These are phyloP conservation scores for Hymenotorrendiella dingleyae DNA, from an alignment of 2,329 filamentous ascomycete species.

Conservation along the genomic window DNA sequence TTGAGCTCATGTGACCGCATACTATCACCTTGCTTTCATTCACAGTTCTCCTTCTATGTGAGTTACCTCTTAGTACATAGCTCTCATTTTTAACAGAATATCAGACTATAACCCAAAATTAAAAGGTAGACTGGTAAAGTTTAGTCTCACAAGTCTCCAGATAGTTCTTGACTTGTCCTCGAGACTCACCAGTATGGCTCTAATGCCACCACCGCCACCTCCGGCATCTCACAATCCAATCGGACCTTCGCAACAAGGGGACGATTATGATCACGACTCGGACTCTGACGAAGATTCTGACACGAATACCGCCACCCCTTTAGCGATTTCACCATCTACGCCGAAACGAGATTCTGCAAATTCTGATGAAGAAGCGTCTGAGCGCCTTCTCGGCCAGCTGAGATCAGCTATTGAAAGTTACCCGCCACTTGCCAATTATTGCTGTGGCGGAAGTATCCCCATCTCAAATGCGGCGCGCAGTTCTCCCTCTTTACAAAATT, in stretches of 20 bases:
- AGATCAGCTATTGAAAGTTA: constrained; percentile 9
- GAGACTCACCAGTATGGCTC: constrained; percentile 6
- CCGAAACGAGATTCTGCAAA: neutral
- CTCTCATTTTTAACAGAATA: constrained; percentile 3
- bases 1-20: too few species aligned
- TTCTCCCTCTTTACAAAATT: constrained; percentile 8
- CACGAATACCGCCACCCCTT: constrained; percentile 8
- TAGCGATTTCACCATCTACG: constrained; percentile 7
- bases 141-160: too few species aligned
- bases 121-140: too few species aligned
- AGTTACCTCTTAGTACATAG: neutral
- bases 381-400: constrained; percentile 11
- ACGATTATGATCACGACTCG: constrained; percentile 7
- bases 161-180: too few species aligned
- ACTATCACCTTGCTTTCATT: too few species aligned
- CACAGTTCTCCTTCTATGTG: too few species aligned
- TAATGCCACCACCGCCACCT: constrained; percentile 10
- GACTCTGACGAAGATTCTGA: constrained; percentile 12
- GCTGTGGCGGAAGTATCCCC: constrained; percentile 11
- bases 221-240: constrained; percentile 6
- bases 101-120: too few species aligned
- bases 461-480: constrained; percentile 4
- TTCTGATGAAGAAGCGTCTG: constrained; percentile 3
- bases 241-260: neutral
- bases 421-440: constrained; percentile 10